Conservation (phyloP, 345 rosid genomes). For the Eucalyptus lansdowneana region DNA sequence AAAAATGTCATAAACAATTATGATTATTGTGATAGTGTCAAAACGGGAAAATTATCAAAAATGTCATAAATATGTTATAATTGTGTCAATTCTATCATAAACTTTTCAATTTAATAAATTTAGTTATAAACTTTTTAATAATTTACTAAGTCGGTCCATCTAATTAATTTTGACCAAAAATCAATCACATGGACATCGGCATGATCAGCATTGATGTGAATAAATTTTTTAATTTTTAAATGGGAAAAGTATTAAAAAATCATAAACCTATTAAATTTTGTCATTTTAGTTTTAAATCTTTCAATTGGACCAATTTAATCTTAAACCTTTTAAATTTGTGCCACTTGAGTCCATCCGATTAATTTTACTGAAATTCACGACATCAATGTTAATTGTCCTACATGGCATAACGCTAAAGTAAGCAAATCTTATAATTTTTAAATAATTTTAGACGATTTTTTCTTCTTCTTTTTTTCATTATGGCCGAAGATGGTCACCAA, state of each 20-base stretch:
- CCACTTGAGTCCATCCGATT: rapidly evolving
- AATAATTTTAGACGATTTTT: too few relatives aligned
- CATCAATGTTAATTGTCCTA: rapidly evolving
- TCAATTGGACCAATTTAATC: rapidly evolving
- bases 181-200: rapidly evolving
- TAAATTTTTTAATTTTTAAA: too few relatives aligned
- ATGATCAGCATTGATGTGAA: rapidly evolving
- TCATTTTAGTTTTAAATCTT: rapidly evolving
- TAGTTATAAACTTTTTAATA: neutral
- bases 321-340: rapidly evolving
- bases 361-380: rapidly evolving
- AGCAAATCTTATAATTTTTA: neutral
- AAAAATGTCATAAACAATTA: too few relatives aligned
- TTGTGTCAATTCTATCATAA: rapidly evolving
- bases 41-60: neutral
- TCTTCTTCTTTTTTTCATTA: too few relatives aligned
- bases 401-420: rapidly evolving
- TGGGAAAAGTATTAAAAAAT: too few relatives aligned
- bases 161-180: rapidly evolving
- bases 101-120: rapidly evolving
- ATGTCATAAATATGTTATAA: rapidly evolving
- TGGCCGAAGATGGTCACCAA: rapidly evolving
- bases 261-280: rapidly evolving
- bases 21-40: too few relatives aligned
- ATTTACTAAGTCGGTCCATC: rapidly evolving